phyloP scores from a whole-genome alignment of 2,329 filamentous ascomycete genomes.

The Cryphonectria nitschkei region DNA sequence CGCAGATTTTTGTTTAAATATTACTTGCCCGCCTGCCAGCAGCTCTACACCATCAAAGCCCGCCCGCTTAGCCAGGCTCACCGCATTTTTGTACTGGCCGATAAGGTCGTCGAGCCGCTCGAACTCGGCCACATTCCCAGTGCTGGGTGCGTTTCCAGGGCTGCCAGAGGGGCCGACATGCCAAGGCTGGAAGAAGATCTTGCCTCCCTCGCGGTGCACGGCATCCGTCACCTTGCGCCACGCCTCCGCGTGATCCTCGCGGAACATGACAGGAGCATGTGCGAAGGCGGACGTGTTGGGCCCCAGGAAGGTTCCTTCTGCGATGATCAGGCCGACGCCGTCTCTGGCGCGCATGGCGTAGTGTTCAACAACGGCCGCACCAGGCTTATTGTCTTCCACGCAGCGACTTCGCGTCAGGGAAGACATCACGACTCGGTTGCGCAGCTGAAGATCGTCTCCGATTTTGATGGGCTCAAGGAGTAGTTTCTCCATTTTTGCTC shows the following conservation, averaged over 20 bases:
- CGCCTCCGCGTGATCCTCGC: conserved; percentile 32
- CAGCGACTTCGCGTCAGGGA: conserved; percentile 18
- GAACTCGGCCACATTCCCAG: conserved; percentile 16
- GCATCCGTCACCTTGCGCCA: conserved; percentile 58
- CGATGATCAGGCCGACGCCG: conserved; percentile 14
- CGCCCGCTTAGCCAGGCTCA: conserved; percentile 36
- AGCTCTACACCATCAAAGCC: conserved; percentile 54
- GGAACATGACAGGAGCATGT: conserved; percentile 21
- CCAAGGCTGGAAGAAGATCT: conserved; percentile 60
- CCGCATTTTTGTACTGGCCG: conserved; percentile 29
- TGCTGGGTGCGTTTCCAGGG: conserved; percentile 17
- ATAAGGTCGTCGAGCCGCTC: conserved; percentile 24
- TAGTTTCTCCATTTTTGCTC: neutral
- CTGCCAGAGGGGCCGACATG: conserved; percentile 33
- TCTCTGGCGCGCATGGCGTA: conserved; percentile 11
- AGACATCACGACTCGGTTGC: conserved; percentile 15
- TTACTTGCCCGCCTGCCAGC: conserved; percentile 22
- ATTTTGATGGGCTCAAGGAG: neutral
- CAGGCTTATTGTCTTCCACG: conserved; percentile 12
- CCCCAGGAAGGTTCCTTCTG: conserved; percentile 24
- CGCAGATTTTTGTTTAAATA: neutral
- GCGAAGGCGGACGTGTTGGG: conserved; percentile 6
- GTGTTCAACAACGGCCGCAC: neutral
- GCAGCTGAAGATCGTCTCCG: conserved; percentile 5
- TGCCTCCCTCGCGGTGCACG: conserved; percentile 56